phyloP scores from a whole-genome alignment of 257 asterid genomes.

The Capsicum baccatum region DNA sequence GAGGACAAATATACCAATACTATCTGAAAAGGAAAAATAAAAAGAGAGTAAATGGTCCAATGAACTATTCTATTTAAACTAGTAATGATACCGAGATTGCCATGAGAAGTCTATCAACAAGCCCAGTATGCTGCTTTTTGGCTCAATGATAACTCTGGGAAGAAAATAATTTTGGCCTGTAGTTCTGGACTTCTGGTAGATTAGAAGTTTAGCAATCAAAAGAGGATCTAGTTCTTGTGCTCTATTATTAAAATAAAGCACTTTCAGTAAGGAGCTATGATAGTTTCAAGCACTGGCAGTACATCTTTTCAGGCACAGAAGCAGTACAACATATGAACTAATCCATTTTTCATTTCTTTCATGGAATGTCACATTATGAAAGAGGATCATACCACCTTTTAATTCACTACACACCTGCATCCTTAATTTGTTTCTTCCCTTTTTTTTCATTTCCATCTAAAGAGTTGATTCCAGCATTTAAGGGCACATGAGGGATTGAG shows the following conservation, averaged over 20 bases:
- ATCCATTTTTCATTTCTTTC: neutral
- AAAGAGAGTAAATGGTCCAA: neutral
- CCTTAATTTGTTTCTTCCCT: neutral
- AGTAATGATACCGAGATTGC: neutral
- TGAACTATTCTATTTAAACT: conserved; percentile 1
- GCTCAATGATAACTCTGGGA: neutral
- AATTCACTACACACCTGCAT: neutral
- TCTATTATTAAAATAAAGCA: neutral
- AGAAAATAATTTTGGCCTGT: neutral
- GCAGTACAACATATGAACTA: neutral
- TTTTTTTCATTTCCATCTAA: conserved; percentile 10
- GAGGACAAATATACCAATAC: neutral
- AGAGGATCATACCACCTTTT: neutral
- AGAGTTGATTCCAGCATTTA: conserved; percentile 17
- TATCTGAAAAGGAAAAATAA: conserved; percentile 13
- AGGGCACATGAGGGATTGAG: neutral
- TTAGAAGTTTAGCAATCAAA: conserved; percentile 18
- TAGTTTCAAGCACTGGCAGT: neutral
- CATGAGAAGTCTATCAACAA: neutral
- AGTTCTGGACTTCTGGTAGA: conserved; percentile 6
- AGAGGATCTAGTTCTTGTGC: neutral
- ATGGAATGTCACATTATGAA: neutral
- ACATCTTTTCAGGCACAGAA: conserved; percentile 12
- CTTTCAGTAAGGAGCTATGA: neutral
- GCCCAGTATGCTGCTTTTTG: neutral